Evolutionary conservation across 345 rosid species (phyloP).

Genomic region (Syzygium grande): DNA sequence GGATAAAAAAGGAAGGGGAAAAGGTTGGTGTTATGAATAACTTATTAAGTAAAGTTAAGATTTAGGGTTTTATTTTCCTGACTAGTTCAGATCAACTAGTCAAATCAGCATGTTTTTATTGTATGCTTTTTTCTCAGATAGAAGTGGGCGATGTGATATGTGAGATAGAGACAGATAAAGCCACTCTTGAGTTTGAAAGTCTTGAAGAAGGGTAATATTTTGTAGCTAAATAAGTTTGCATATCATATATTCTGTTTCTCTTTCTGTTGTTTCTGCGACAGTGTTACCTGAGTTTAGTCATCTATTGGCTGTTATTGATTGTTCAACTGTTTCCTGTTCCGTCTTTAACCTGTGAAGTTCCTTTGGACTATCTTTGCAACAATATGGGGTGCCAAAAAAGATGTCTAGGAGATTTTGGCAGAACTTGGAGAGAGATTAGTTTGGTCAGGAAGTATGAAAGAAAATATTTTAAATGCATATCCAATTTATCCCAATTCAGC

Average conservation of each 20-base stretch:
- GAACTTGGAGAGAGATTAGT: neutral
- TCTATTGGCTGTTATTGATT: neutral
- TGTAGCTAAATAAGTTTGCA: neutral
- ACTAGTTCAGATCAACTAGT: neutral
- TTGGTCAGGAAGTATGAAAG: neutral
- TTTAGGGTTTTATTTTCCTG: neutral
- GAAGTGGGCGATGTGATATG: constrained; percentile 95
- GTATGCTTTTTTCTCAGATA: constrained; percentile 50
- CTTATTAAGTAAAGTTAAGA: neutral
- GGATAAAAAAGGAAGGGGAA: constrained; percentile 96
- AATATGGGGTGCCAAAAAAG: neutral
- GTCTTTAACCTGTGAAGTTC: neutral
- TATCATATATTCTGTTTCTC: neutral
- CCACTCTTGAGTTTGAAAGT: constrained; percentile 90
- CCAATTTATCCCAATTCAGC: neutral
- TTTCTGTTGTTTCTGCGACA: neutral
- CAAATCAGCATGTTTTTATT: constrained; percentile 4
- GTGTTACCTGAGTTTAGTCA: neutral
- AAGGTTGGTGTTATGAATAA: constrained; percentile 47
- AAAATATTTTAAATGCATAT: neutral
- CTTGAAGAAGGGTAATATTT: constrained; percentile 89
- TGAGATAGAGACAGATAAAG: constrained; percentile 99
- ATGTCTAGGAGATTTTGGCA: neutral
- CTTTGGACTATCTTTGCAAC: neutral
- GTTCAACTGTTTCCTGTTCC: neutral